A percentile compares a stretch with the other conserved stretches of the same genome.
Conservation (phyloP, 2,329 filamentous ascomycete genomes). For the Drechslerella stenobrocha region DNA sequence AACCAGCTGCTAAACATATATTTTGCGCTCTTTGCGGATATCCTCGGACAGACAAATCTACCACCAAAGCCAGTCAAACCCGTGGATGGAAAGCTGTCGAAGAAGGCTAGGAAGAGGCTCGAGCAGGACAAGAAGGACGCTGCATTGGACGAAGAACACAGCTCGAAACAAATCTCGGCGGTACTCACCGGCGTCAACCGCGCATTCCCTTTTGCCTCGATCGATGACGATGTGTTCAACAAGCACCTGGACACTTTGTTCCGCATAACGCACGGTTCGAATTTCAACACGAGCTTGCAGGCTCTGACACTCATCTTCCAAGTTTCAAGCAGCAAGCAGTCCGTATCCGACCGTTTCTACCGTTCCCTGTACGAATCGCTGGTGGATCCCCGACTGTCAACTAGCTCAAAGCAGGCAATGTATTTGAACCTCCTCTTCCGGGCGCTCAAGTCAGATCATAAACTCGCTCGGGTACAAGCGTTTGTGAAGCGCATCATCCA, state of each 20-base stretch:
- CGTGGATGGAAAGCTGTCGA: constrained; percentile 55
- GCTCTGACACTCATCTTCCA: constrained; percentile 94
- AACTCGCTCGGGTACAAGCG: constrained; percentile 86
- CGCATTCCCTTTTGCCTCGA: constrained; percentile 86
- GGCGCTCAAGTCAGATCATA: constrained; percentile 85
- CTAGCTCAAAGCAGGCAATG: constrained; percentile 90
- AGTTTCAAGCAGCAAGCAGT: constrained; percentile 75
- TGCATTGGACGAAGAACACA: constrained; percentile 66
- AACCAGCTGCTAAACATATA: constrained; percentile 84
- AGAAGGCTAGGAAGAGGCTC: constrained; percentile 53
- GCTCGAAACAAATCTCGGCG: constrained; percentile 88
- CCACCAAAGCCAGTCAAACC: constrained; percentile 57
- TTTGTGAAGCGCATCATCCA: constrained; percentile 94
- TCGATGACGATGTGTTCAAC: constrained; percentile 75
- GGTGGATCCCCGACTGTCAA: constrained; percentile 81
- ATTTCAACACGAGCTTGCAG: constrained; percentile 98
- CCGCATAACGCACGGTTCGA: constrained; percentile 92
- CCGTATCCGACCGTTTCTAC: constrained; percentile 89
- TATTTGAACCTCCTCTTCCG: constrained; percentile 92
- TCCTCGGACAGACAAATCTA: constrained; percentile 61
- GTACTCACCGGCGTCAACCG: constrained; percentile 93
- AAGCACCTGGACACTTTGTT: constrained; percentile 92
- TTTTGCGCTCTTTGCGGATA: constrained; percentile 76
- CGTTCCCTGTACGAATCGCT: constrained; percentile 93
- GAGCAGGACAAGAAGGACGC: constrained; percentile 52